Evolutionary conservation across 2,329 filamentous ascomycete genomes (phyloP), one percentile per base, ranked within the genome.

Genomic region (Penicillium italicum): DNA sequence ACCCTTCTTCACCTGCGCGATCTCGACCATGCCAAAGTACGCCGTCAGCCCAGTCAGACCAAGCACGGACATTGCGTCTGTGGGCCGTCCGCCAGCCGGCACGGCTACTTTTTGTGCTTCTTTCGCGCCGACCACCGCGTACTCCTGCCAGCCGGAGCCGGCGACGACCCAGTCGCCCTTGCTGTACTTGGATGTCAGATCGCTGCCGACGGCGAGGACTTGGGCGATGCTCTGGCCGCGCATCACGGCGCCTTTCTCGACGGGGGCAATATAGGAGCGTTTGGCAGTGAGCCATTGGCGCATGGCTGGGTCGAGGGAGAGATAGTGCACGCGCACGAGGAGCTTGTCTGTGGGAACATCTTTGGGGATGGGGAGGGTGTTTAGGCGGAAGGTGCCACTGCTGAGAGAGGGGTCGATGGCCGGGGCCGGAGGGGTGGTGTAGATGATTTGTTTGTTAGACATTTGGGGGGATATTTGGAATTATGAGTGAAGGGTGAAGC

Each of bases 271-370:
- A 72, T 91, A 91, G 1, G 86, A 83, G 30, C 82, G 76, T 36
- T 75, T 74, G 47, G 77, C 78, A 58, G 74, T 87, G 20, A 91
- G 73, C 86, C 86, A 90, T 56, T 84, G 84, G 64, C 88, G 82
- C 87, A 90, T 90, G n/a, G 87, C 86, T 1, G 88, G 87, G 72
- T 90, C 88, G 37, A 90, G 78, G 10, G 84, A 86, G 42, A 89
- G 78, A 66, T 89, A 90, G 57, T 87, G 76, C 2, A 75, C 75
- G 55, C 79, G 75, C 55, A 80, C 76, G 56, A 90, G 78, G 53
- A 90, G 77, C 67, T 90, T 75, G 61, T 85, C 85, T 76, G 69
- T 58, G 10, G 71, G 69, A 14, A 72, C 63, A 64, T 68, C 55
- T 44, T 66, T 63, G 20, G 66, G 57, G 47, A 64, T 59, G 44